phyloP scores from a whole-genome alignment of 495 filamentous ascomycete genomes.

The Neurospora sp. region DNA sequence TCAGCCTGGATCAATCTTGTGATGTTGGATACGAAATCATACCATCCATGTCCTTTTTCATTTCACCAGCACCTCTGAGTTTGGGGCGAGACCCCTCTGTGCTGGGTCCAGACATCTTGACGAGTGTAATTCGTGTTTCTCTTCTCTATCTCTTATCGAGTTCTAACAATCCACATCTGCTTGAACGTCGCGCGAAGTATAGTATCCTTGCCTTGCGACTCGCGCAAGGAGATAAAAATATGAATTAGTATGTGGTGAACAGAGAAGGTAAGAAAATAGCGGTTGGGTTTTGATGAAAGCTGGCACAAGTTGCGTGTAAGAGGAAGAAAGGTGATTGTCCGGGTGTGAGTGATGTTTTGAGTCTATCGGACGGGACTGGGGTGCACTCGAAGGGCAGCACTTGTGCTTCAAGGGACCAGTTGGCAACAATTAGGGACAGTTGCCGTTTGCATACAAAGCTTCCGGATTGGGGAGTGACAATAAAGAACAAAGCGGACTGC shows the following conservation, averaged over 20 bases:
- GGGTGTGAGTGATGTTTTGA: not conserved
- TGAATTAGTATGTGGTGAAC: not conserved
- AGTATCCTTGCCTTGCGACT: not conserved
- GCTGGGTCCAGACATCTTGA: not conserved
- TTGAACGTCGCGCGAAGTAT: not conserved
- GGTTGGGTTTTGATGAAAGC: not conserved
- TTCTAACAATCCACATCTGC: not conserved
- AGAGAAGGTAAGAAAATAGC: not conserved
- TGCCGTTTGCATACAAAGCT: not conserved
- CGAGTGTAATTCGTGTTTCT: not conserved
- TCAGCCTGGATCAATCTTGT: not conserved
- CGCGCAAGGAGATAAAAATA: not conserved
- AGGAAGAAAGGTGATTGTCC: not conserved
- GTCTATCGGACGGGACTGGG: not conserved
- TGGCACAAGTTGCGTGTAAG: not conserved
- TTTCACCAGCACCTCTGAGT: not conserved
- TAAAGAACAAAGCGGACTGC: not conserved
- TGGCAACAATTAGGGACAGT: not conserved
- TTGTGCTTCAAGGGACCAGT: not conserved
- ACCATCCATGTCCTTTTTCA: not conserved
- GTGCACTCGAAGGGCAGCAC: not conserved
- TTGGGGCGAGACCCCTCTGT: not conserved
- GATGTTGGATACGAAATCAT: not conserved
- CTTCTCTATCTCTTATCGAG: not conserved
- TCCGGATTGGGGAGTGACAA: not conserved